Evolutionary conservation across 140 eudicot species (phyloP), one percentile per base, ranked within the genome.

Genomic region (Bidens hawaiensis): DNA sequence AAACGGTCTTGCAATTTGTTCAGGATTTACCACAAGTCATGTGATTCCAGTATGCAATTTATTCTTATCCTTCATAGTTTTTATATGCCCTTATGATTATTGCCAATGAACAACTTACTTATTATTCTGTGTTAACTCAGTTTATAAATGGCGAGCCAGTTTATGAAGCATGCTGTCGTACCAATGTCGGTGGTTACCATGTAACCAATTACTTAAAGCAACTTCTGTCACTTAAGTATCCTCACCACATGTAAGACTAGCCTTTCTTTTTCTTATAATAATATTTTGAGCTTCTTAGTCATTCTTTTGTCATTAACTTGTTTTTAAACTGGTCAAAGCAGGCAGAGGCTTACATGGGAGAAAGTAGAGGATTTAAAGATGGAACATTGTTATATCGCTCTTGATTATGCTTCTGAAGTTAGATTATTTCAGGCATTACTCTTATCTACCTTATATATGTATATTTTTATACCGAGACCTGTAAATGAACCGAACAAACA

Each of bases 161-260:
- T 69, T 93, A 80, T 66, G 99, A 88, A 70, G 96, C 95, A 51
- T 88, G 95, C 65, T 82, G 95, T 70, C 89, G 99, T 57, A 88
- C 96, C 38, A 93, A 93, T 83, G 94, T 93, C 69, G 99, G 99
- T 53, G 99, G 99, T 64, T 93, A 80, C 73, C 96, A 93, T 76
- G 79, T 93, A 54, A 93, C 99, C 15, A 88, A 93, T 75, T 87
- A 88, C 87, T 66, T 93, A 76, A 93, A 93, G 85, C 96, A 93
- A 68, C 99, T 93, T 72, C 95, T 93, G 49, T 85, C 96, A 21
- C 96, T 93, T 11, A 93, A 88, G 60, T 82, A 85, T 73, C 96
- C 99, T 26, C 89, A 93, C 50, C 96, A 88, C 72, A 81, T 86
- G 99, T 93, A 67, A 79, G 94, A 42, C 52, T 56, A 42, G 1